Evolutionary conservation across 2,329 filamentous ascomycete genomes (phyloP).

Genomic region (Ophiocordyceps australis): DNA sequence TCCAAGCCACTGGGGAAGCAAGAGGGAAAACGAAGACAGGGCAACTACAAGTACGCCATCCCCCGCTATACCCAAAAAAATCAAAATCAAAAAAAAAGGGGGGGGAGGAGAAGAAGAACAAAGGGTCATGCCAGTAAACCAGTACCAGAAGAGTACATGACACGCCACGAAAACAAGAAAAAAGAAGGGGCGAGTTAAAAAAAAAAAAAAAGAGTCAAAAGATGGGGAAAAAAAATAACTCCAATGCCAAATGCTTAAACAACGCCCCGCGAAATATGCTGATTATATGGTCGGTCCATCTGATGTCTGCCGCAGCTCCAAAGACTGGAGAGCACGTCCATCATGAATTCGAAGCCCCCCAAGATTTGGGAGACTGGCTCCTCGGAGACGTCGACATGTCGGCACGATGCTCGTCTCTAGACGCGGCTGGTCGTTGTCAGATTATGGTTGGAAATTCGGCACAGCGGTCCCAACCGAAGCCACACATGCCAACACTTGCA

Average conservation of each 20-base stretch:
- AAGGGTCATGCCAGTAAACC: too few relatives aligned
- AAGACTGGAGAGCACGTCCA: too few relatives aligned
- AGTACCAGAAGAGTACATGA: too few relatives aligned
- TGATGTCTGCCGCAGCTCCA: too few relatives aligned
- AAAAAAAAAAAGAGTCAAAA: conserved; percentile 7
- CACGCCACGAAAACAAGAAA: neutral
- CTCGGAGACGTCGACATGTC: too few relatives aligned
- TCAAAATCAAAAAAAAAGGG: conserved; percentile 8
- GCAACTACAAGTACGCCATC: conserved; percentile 25
- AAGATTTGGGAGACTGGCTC: too few relatives aligned
- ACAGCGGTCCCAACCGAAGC: conserved; percentile 75
- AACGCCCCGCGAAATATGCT: too few relatives aligned
- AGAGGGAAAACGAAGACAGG: conserved; percentile 9
- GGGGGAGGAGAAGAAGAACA: conserved; percentile 10
- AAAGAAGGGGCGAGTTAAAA: conserved; percentile 4
- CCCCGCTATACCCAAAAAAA: conserved; percentile 17
- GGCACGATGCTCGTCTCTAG: too few relatives aligned
- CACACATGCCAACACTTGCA: conserved; percentile 48
- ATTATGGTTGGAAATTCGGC: conserved; percentile 77
- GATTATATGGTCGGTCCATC: too few relatives aligned
- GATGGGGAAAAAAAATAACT: conserved; percentile 17
- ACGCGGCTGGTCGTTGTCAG: conserved; percentile 48
- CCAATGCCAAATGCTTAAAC: conserved; percentile 21
- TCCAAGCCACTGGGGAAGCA: conserved; percentile 14
- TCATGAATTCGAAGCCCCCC: too few relatives aligned